Percentiles rank a stretch among this genome's conserved stretches.
Conservation (phyloP, 257 asterid genomes). For the Lycium ferocissimum region DNA sequence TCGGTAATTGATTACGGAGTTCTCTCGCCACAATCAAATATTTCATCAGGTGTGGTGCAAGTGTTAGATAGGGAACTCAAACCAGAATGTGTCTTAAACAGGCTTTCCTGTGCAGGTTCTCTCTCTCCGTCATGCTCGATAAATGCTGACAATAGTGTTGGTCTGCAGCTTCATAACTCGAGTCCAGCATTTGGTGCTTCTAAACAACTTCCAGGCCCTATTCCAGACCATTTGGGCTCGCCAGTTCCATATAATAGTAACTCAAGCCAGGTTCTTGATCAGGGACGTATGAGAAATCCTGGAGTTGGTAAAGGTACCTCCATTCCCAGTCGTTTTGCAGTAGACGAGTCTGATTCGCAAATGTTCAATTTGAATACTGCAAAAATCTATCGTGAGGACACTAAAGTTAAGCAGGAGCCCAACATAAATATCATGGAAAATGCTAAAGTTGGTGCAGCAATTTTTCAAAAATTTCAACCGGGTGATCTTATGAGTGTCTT, state of each 20-base stretch:
- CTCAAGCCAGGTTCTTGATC: conserved; percentile 39
- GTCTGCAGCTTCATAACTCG: conserved; percentile 48
- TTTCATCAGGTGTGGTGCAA: conserved; percentile 50
- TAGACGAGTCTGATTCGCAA: conserved; percentile 52
- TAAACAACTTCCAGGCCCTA: conserved; percentile 40
- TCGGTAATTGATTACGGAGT: conserved; percentile 45
- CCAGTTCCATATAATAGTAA: conserved; percentile 49
- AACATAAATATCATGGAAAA: conserved; percentile 51
- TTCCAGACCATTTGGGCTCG: conserved; percentile 39
- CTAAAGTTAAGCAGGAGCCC: conserved; percentile 71
- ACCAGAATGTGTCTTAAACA: conserved; percentile 38
- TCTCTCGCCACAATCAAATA: conserved; percentile 51
- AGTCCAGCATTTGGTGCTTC: conserved; percentile 40
- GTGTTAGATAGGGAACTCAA: conserved; percentile 47
- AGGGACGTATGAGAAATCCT: conserved; percentile 46
- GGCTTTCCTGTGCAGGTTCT: conserved; percentile 51
- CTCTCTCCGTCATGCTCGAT: conserved; percentile 48
- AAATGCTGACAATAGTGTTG: conserved; percentile 44
- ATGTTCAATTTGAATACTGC: conserved; percentile 46
- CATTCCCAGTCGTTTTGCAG: conserved; percentile 68
- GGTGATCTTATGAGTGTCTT: conserved; percentile 63
- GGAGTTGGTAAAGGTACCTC: conserved; percentile 51
- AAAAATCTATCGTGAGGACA: conserved; percentile 45
- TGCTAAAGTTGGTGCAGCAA: conserved; percentile 48
- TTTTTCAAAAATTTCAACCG: conserved; percentile 43